Evolutionary conservation across 2,329 filamentous ascomycete species (phyloP), one percentile per base, ranked within the genome.

Genomic region (Didymellaceae sp.): DNA sequence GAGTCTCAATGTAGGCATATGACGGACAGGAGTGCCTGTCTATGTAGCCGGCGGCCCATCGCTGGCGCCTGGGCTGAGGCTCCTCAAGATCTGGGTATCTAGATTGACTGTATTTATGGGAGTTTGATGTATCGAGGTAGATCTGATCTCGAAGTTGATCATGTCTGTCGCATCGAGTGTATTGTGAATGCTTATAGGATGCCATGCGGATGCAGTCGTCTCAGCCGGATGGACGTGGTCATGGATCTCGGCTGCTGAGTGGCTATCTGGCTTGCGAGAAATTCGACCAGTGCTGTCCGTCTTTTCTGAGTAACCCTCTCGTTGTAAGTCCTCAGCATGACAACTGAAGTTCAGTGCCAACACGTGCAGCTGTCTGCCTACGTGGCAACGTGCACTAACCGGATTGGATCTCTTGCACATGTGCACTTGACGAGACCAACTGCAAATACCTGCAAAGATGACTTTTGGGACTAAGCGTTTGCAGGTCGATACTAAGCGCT

Each of bases 341-440:
- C 18, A 17, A 24, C 10, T 25, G 34, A 22, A 16, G 13, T 6
- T 9, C 20, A 4, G 20, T n/a, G 30, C 35, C 14, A 10, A 20
- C 1, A 13, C n/a, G 18, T 24, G 30, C 30, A 25, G 41, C 7
- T 14, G 21, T 20, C 11, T 35, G 47, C 41, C 46, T 45, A 51
- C 41, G 47, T 45, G 47, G 41, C 34, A 40, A 2, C 3, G 6
- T 32, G 24, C 30, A 37, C 47, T 51, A 51, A 39, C 47, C 41
- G 18, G 14, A 34, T 51, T 25, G 18, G 47, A 38, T 11, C 4
- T 16, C 20, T 9, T 41, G 34, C 46, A 45, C 21, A 21, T 28
- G 34, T 17, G 21, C 14, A 18, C 4, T 6, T 13, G 17, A 4
- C 2, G n/a, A 31, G 8, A 17, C 9, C 18, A 13, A 22, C n/a